Evolutionary conservation across 23 red algal genomes (phyloP).

Genomic region (Gracilaria caudata): DNA sequence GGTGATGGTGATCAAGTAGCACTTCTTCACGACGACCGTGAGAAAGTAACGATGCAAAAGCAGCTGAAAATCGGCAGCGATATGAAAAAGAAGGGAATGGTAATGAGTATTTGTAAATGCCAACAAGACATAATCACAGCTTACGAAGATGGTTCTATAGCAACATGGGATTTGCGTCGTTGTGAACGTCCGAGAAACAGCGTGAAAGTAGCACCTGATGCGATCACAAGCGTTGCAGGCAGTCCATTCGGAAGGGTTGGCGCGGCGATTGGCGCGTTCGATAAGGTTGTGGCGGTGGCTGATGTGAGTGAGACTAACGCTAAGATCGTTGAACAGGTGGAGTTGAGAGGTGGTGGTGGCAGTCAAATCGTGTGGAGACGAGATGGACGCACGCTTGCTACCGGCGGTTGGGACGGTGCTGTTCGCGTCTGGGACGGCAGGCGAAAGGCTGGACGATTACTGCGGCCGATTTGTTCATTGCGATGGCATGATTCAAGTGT

Average conservation of each 20-base stretch:
- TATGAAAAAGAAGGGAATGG: neutral
- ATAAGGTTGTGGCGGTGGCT: neutral
- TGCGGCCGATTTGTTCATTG: neutral
- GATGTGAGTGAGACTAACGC: neutral
- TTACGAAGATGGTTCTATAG: conserved; percentile 15
- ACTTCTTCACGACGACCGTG: conserved; percentile 3
- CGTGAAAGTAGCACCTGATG: neutral
- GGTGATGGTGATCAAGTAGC: conserved; percentile 19
- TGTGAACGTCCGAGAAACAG: neutral
- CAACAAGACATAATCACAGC: neutral
- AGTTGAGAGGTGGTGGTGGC: neutral
- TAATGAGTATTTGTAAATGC: conserved; percentile 8
- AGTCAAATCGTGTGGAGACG: neutral
- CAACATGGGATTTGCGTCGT: conserved; percentile 12
- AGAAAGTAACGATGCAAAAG: neutral
- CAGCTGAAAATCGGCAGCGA: neutral
- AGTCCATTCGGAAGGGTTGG: conserved; percentile 1
- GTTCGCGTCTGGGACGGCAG: neutral
- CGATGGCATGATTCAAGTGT: conserved; percentile 2
- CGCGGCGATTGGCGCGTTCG: neutral
- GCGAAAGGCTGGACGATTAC: neutral
- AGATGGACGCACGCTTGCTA: neutral
- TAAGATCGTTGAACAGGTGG: neutral
- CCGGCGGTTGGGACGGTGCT: neutral
- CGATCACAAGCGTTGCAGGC: conserved; percentile 4